Evolutionary conservation across 345 rosid species (phyloP).

Genomic region (Draba incana): DNA sequence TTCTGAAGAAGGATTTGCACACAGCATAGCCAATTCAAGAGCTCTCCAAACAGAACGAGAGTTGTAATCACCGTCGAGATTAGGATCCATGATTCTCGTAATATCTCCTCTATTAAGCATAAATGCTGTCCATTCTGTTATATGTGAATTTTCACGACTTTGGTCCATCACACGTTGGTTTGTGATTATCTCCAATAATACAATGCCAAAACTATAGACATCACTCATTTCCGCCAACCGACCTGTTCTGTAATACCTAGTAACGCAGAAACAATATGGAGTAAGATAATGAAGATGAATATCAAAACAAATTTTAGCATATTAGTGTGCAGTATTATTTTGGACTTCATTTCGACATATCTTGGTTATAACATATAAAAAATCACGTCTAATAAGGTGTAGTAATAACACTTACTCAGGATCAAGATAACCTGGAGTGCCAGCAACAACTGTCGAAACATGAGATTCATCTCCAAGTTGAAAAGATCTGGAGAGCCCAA

Average conservation of each 20-base stretch:
- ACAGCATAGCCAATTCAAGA: conserved; percentile 52
- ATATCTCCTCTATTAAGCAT: conserved; percentile 46
- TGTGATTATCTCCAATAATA: conserved; percentile 54
- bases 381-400: not conserved
- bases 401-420: conserved; percentile 28
- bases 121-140: conserved; percentile 41
- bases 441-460: conserved; percentile 12
- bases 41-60: conserved; percentile 45
- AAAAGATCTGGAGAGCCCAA: conserved; percentile 37
- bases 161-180: conserved; percentile 42
- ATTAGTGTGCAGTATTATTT: too few species aligned
- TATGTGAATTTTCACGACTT: conserved; percentile 27
- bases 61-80: conserved; percentile 41
- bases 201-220: conserved; percentile 54
- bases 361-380: not conserved
- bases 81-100: conserved; percentile 46
- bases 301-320: not conserved
- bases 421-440: conserved; percentile 11
- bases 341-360: not conserved
- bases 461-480: conserved; percentile 27
- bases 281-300: not conserved
- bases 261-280: not conserved
- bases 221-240: conserved; percentile 50
- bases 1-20: conserved; percentile 33
- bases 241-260: conserved; percentile 33